Evolutionary conservation across 208 protist genomes (phyloP).

Genomic region (Novymonas esmeraldas): DNA sequence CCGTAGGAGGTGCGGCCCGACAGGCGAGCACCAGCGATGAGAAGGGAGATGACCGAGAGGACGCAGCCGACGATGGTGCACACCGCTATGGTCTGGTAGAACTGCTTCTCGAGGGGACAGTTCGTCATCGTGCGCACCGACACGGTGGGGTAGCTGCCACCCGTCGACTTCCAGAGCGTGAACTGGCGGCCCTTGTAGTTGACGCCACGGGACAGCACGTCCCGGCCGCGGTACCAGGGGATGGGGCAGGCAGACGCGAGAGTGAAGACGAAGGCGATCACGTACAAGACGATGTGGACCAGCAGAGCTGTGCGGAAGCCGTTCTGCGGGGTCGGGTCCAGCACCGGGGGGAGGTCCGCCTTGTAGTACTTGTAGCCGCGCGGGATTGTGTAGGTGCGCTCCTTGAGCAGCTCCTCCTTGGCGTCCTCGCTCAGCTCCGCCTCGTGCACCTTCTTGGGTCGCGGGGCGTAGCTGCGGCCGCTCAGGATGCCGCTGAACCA

Average conservation of each 20-base stretch:
- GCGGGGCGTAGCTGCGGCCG: conserved; percentile 49
- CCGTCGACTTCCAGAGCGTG: conserved; percentile 45
- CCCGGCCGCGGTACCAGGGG: conserved; percentile 57
- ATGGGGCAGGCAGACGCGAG: conserved; percentile 46
- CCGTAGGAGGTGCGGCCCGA: conserved; percentile 43
- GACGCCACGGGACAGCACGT: conserved; percentile 29
- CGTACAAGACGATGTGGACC: conserved; percentile 38
- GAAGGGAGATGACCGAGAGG: conserved; percentile 44
- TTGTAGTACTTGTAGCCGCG: conserved; percentile 63
- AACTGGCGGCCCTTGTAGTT: conserved; percentile 49
- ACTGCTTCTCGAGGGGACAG: conserved; percentile 69
- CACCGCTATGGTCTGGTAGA: conserved; percentile 55
- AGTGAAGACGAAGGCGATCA: conserved; percentile 51
- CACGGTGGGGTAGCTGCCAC: conserved; percentile 26
- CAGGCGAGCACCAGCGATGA: conserved; percentile 36
- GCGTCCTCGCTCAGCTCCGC: conserved; percentile 36
- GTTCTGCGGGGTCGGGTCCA: conserved; percentile 38
- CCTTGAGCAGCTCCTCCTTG: conserved; percentile 41
- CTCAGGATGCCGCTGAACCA: conserved; percentile 60
- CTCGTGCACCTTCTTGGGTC: conserved; percentile 47
- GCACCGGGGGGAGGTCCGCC: conserved; percentile 37
- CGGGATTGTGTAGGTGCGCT: conserved; percentile 55
- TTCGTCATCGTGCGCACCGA: conserved; percentile 19
- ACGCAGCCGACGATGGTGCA: conserved; percentile 43
- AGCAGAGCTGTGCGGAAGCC: conserved; percentile 32